These are phyloP conservation scores for Zelopaecilomyces penicillatus DNA, from an alignment of 2,329 filamentous ascomycete species.

Conservation along the genomic window DNA sequence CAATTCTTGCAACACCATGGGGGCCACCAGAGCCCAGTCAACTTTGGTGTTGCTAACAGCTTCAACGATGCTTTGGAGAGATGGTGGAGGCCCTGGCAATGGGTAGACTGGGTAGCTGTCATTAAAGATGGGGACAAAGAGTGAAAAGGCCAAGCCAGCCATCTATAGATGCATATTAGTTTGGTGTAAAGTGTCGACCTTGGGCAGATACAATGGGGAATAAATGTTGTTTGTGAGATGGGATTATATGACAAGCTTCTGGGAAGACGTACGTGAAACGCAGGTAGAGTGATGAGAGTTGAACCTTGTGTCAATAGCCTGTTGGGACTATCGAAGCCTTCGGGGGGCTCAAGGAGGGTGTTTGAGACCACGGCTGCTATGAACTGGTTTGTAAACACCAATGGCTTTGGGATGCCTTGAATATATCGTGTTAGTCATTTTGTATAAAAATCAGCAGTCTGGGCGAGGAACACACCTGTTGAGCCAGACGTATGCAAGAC, in stretches of 20 bases:
- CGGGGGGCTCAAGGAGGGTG: background rate
- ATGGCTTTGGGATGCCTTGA: conserved; percentile 2
- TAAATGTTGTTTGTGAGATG: no score
- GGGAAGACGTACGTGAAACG: conserved; percentile 1
- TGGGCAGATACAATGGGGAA: no score
- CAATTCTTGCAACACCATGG: background rate
- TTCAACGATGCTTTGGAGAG: conserved; percentile 4
- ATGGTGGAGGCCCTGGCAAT: conserved; percentile 2
- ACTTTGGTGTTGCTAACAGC: conserved; percentile 6
- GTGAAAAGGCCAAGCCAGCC: conserved; percentile 3
- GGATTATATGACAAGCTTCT: background rate
- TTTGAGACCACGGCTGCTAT: conserved; percentile 4
- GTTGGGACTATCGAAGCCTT: conserved; percentile 2
- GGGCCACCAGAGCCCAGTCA: conserved; percentile 2
- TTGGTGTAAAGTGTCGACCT: no score
- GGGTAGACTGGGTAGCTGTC: conserved; percentile 1
- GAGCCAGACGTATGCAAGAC: conserved; percentile 34
- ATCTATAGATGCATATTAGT: background rate
- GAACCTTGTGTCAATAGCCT: background rate
- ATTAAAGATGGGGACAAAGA: conserved; percentile 2
- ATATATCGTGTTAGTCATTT: background rate
- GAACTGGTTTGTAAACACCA: conserved; percentile 4
- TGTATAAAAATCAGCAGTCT: background rate
- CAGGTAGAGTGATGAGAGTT: conserved; percentile 1
- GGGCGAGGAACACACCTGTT: conserved; percentile 26